Evolutionary conservation across 148 eudicot genomes (phyloP), one percentile per base, ranked within the genome.

Genomic region (Selenicereus undatus): DNA sequence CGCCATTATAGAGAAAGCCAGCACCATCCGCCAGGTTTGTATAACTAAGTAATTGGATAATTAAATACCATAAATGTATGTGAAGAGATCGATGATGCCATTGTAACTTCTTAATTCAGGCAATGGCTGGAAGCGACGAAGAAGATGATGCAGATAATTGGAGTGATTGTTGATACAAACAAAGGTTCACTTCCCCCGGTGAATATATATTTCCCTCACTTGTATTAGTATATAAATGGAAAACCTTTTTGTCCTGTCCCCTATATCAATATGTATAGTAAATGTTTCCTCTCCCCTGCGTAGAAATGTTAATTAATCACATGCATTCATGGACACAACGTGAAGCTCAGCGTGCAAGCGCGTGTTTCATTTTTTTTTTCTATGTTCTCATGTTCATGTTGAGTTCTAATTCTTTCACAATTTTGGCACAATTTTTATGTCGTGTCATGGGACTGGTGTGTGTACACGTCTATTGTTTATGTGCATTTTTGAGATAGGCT

Each of bases 1-100:
- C 79, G 99, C 99, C 62, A 93, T 96, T 82, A 84, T 96, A 88
- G 97, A 96, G 86, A 96, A 92, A 86, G 99, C 99, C 48, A 96
- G 90, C 84, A 87, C 89, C 18, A 96, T 96, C 83, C 97, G 99
- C 77, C 99, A 91, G 97, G 98, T 94, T 51, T 51, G 76, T 73
- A 35, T 60, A 60, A 71, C 14, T 14, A 32, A 36, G 42, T 27
- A 17, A 50, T 12, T 26, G 30, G 6, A 71, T 75, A 0, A 35
- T 43, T 45, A 30, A 13, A 66, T 27, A 27, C 36, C 11, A 11
- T 66, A 1, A 74, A 21, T 42, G 22, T 42, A 35, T 75, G 45
- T 64, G 18, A 29, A 27, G 5, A 32, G 45, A 69, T 74, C 82
- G 13, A 79, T 54, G 26, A 58, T 69, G 17, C 30, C 58, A 39